Percentiles rank a stretch among this genome's conserved stretches.
These are phyloP conservation scores for Mrakia gelida DNA, from an alignment of 768 basidiomycete genomes.

Conservation along the genomic window DNA sequence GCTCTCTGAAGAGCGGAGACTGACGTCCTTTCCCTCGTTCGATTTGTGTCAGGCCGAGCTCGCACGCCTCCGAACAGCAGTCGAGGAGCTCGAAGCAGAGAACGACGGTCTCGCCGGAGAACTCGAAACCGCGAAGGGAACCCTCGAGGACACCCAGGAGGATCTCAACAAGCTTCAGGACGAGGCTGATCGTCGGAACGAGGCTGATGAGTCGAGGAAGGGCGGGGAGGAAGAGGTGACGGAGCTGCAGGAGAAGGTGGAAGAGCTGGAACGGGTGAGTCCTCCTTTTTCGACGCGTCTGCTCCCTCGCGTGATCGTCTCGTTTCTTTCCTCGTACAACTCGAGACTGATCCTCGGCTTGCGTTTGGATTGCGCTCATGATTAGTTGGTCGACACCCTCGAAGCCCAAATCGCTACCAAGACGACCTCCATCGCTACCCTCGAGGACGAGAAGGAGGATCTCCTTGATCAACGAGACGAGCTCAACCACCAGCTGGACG, in stretches of 20 bases:
- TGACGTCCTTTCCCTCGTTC: not conserved
- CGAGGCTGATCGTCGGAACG: conserved; percentile 25
- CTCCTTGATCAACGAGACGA: conserved; percentile 26
- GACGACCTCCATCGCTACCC: conserved; percentile 12
- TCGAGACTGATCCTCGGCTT: not conserved
- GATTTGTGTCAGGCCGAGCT: conserved; percentile 53
- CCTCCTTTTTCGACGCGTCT: conserved; percentile 47
- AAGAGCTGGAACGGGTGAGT: conserved; percentile 50
- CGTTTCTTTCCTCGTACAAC: not conserved
- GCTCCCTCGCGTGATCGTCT: not conserved
- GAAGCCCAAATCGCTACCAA: conserved; percentile 19
- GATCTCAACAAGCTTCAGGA: conserved; percentile 35
- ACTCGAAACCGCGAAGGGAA: conserved; percentile 48
- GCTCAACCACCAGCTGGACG: conserved; percentile 7
- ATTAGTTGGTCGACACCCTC: conserved; percentile 15
- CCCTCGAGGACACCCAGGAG: conserved; percentile 58
- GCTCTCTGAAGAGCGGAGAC: too few relatives aligned
- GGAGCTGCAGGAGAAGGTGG: conserved; percentile 62
- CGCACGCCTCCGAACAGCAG: conserved; percentile 63
- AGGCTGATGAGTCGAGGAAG: conserved; percentile 17
- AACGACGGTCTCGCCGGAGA: conserved; percentile 43
- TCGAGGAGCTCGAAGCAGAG: conserved; percentile 49
- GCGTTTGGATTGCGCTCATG: too few relatives aligned
- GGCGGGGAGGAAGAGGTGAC: conserved; percentile 61
- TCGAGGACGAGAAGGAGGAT: conserved; percentile 30